Conservation (phyloP, 2,329 filamentous ascomycete genomes). For the Xylariaceae sp. region DNA sequence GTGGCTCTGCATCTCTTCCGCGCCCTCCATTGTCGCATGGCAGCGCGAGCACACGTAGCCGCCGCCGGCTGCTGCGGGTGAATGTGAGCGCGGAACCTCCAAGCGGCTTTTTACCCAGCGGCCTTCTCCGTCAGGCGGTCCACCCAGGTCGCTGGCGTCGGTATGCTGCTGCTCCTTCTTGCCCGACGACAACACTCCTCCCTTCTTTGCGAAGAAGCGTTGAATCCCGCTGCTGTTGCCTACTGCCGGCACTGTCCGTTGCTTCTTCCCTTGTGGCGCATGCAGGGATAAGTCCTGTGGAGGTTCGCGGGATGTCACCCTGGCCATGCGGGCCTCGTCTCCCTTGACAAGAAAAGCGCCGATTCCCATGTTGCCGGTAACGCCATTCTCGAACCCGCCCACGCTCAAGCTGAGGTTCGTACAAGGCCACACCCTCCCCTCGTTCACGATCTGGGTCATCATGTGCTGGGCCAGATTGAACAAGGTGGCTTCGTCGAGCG, state of each 20-base stretch:
- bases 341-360: constrained; percentile 77
- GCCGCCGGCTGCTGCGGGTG: too few relatives aligned
- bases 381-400: constrained; percentile 84
- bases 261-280: constrained; percentile 38
- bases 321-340: constrained; percentile 55
- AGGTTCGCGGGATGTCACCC: constrained; percentile 30
- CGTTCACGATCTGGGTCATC: constrained; percentile 69
- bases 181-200: constrained; percentile 25
- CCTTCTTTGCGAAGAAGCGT: constrained; percentile 49
- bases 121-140: too few relatives aligned
- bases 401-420: constrained; percentile 84
- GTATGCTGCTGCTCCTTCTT: constrained; percentile 25
- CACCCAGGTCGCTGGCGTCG: constrained; percentile 15
- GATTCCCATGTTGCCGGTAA: constrained; percentile 80
- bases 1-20: constrained; percentile 65
- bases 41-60: constrained; percentile 59
- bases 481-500: constrained; percentile 65
- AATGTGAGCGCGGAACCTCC: too few relatives aligned
- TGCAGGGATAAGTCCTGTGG: constrained; percentile 24
- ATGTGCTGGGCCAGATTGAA: constrained; percentile 73
- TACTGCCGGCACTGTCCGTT: too few relatives aligned
- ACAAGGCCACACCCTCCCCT: constrained; percentile 84
- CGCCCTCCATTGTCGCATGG: constrained; percentile 50
- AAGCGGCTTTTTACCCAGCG: too few relatives aligned
- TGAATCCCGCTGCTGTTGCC: constrained; percentile 49